Base-by-base conservation (phyloP, 139 green algal genomes). In the Micromonas pusilla region DNA sequence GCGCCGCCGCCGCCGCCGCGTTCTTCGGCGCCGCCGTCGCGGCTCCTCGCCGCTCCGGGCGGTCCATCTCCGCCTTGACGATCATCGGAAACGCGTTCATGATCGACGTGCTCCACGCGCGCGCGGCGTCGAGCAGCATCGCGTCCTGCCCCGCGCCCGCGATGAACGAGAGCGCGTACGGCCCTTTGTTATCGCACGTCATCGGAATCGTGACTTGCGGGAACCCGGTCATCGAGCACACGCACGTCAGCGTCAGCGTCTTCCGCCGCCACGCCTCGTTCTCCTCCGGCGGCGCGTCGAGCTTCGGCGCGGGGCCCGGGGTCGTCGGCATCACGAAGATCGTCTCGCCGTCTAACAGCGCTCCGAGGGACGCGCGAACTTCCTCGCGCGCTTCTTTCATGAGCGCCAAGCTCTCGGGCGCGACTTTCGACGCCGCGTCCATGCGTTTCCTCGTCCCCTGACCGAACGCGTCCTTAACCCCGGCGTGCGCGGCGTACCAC, bases 261-360 rank as follows among this genome's bases (percentile, higher is more conserved):
- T 78, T 68, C 19, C 30, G 38, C 4, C 52, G 26, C 52, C 52
- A 78, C 21, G 45, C 26, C 25, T 67, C 30, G 9, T 21, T 45
- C 21, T 25, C 72, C 19, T 68, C 38, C 1, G 60, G 30, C 6
- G 20, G 6, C 28, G 21, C 13, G 23, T 32, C 52, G 23, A 28
- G 4, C 52, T 32, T 30, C 28, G 72, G 72, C 23, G 72, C 52
- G 3, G 33, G 6, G 3, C 72, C 52, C 30, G 72, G 72, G 13
- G 53, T 52, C 4, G 72, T 78, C 28, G 72, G 72, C 13, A 78
- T 26, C n/a, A 78, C 28, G 4, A 78, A 70, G 21, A 67, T n/a
- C 52, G 26, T 33, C 6, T 26, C 72, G 28, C 25, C 33, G 32
- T 66, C 52, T n/a, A 78, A 30, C 0, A 78, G 30, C 20, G 13